Conservation (phyloP, 371 early-diverging fungal species). For the Lichtheimia hyalospora region DNA sequence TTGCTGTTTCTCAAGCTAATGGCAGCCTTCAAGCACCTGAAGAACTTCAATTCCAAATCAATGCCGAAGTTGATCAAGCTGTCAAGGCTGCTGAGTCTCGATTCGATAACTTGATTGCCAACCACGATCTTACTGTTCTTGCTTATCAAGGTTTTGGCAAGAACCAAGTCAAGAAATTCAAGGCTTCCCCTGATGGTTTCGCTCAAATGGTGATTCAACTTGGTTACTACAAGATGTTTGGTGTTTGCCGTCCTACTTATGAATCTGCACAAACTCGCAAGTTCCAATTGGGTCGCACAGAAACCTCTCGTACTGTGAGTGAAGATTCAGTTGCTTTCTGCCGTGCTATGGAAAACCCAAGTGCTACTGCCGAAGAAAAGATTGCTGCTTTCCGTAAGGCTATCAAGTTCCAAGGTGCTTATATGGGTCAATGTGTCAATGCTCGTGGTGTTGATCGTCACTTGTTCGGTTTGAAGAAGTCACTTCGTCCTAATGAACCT, state of each 20-base stretch:
- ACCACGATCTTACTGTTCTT: constrained; percentile 82
- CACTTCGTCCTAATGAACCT: constrained; percentile 68
- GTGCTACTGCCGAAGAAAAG: constrained; percentile 52
- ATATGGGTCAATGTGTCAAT: constrained; percentile 82
- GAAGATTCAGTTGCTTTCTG: constrained; percentile 81
- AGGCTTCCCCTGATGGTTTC: constrained; percentile 90
- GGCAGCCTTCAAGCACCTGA: constrained; percentile 62
- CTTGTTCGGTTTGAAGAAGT: constrained; percentile 68
- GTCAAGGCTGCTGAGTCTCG: constrained; percentile 64
- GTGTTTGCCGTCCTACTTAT: constrained; percentile 80
- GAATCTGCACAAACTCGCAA: constrained; percentile 91
- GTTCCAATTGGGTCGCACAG: constrained; percentile 93
- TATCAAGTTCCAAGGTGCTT: constrained; percentile 71
- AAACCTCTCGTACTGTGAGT: constrained; percentile 88
- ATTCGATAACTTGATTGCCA: constrained; percentile 71
- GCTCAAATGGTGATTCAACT: constrained; percentile 96
- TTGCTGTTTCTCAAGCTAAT: constrained; percentile 65
- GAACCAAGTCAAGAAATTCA: constrained; percentile 87
- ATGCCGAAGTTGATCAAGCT: constrained; percentile 48
- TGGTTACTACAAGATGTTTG: constrained; percentile 91
- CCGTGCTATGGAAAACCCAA: constrained; percentile 79
- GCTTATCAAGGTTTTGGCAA: constrained; percentile 89
- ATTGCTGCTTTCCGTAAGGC: constrained; percentile 73
- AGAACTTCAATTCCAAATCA: constrained; percentile 70
- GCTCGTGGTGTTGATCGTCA: constrained; percentile 93